phyloP scores from a whole-genome alignment of 2,329 filamentous ascomycete genomes.

The Zelopaecilomyces penicillatus region DNA sequence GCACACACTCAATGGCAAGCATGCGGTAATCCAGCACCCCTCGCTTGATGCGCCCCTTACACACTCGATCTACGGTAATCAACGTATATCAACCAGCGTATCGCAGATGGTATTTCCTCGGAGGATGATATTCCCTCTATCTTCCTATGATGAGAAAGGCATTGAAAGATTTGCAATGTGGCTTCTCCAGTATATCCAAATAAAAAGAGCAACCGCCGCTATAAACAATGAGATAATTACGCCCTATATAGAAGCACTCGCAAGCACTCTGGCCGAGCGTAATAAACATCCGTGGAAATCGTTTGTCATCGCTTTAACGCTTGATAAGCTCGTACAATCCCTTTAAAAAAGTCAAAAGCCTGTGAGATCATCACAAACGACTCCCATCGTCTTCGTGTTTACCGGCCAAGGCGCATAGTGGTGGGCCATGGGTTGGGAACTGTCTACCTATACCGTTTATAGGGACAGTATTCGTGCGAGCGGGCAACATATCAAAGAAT shows the following conservation, averaged over 20 bases:
- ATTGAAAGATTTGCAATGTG: background rate
- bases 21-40: background rate
- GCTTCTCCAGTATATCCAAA: background rate
- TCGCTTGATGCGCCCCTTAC: no score
- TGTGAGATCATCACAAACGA: background rate
- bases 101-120: no score
- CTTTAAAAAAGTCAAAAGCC: conserved; percentile 1
- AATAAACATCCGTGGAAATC: conserved; percentile 1
- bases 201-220: background rate
- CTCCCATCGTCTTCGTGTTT: conserved; percentile 18
- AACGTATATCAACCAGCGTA: no score
- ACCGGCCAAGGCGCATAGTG: conserved; percentile 26
- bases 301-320: conserved; percentile 1
- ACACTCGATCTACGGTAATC: no score
- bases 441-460: conserved; percentile 9
- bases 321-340: background rate
- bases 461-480: conserved; percentile 3
- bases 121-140: no score
- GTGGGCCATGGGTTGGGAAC: conserved; percentile 23
- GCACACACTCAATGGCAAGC: background rate
- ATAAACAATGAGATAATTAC: background rate
- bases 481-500: conserved; percentile 2
- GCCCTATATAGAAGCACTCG: background rate
- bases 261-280: background rate
- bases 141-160: background rate